Conservation (phyloP, 225 moss, liverwort and hornwort genomes). For the Rhytidiadelphus loreus region DNA sequence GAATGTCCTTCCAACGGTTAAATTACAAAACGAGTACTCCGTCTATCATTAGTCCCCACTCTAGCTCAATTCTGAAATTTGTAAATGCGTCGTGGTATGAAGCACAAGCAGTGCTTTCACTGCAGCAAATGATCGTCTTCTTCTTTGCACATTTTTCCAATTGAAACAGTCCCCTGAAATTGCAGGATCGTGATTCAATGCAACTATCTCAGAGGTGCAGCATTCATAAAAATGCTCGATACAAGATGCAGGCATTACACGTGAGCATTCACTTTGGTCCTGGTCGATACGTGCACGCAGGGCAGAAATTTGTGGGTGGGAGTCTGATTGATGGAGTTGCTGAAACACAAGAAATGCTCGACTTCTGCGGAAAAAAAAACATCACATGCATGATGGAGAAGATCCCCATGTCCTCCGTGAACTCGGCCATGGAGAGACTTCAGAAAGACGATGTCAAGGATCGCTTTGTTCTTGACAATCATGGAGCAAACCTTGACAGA, state of each 20-base stretch:
- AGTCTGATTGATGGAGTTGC: constrained; percentile 30
- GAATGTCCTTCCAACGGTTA: neutral
- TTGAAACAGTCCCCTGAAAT: neutral
- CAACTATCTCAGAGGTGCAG: neutral
- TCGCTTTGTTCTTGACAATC: constrained; percentile 26
- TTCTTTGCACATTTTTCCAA: neutral
- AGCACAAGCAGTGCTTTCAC: too few species aligned
- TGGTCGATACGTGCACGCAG: neutral
- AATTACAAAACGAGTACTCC: neutral
- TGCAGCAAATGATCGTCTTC: neutral
- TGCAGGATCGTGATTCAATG: neutral
- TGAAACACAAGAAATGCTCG: constrained; percentile 34
- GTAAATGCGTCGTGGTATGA: neutral
- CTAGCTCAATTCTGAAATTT: neutral
- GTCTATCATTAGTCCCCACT: neutral
- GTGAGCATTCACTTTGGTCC: neutral
- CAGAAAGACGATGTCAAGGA: constrained; percentile 31
- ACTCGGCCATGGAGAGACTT: constrained; percentile 31
- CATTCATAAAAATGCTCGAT: neutral
- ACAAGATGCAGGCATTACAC: neutral
- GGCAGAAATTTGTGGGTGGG: constrained; percentile 11
- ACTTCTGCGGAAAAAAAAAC: constrained; percentile 23
- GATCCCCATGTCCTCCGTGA: constrained; percentile 24
- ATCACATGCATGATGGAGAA: constrained; percentile 28
- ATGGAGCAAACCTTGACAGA: neutral